A percentile compares a stretch with the other conserved stretches of the same genome.
phyloP scores from a whole-genome alignment of 768 basidiomycete species.

The Lactarius indigo region DNA sequence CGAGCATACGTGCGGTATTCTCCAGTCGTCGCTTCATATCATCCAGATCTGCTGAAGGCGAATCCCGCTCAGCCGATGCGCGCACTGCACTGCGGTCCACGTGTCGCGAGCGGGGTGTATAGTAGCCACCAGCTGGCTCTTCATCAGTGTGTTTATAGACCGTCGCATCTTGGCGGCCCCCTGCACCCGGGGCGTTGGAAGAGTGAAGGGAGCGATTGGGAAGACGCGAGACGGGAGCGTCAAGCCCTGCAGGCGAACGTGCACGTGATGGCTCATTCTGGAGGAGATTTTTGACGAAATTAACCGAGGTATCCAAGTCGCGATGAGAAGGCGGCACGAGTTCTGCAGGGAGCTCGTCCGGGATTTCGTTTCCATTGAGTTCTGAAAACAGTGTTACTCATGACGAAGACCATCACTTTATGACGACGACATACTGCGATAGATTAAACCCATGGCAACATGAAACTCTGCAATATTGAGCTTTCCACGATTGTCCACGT shows the following conservation, averaged over 20 bases:
- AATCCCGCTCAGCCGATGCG: conserved; percentile 63
- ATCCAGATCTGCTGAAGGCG: conserved; percentile 61
- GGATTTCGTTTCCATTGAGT: conserved; percentile 89
- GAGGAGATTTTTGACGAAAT: conserved; percentile 83
- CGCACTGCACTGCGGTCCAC: conserved; percentile 82
- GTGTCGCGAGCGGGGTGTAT: conserved; percentile 79
- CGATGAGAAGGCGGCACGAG: conserved; percentile 88
- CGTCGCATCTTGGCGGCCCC: conserved; percentile 78
- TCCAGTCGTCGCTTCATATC: conserved; percentile 83
- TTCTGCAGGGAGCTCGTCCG: conserved; percentile 81
- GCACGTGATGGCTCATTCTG: conserved; percentile 75
- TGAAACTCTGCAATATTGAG: conserved; percentile 96
- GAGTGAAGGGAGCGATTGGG: conserved; percentile 71
- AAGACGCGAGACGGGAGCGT: conserved; percentile 54
- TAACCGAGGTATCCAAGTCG: conserved; percentile 85
- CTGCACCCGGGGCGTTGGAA: conserved; percentile 48
- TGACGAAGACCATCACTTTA: neutral
- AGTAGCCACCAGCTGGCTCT: conserved; percentile 58
- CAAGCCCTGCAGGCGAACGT: conserved; percentile 53
- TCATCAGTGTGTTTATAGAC: conserved; percentile 80
- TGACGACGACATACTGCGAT: conserved; percentile 66
- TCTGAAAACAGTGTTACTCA: conserved; percentile 41
- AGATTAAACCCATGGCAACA: conserved; percentile 97
- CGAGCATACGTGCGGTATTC: conserved; percentile 76
- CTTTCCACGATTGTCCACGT: conserved; percentile 91